Conservation (phyloP, 1,284 basidiomycete species). For the Dichomitus squalens region DNA sequence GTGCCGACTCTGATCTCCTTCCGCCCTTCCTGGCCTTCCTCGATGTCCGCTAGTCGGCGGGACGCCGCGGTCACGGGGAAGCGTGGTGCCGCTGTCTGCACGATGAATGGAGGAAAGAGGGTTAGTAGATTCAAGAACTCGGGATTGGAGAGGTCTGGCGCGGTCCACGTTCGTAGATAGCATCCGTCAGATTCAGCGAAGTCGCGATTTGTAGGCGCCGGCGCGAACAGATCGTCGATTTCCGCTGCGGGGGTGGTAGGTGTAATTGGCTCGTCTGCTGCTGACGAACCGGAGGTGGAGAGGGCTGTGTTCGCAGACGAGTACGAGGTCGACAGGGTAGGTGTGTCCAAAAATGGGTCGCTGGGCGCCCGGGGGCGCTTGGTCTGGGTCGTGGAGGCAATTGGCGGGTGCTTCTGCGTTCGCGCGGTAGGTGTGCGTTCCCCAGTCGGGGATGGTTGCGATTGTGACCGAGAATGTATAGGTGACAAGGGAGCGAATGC, state of each 20-base stretch:
- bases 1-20: constrained; percentile 69
- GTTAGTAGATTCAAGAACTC: constrained; percentile 64
- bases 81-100: constrained; percentile 61
- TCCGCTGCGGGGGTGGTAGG: constrained; percentile 39
- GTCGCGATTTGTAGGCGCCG: constrained; percentile 37
- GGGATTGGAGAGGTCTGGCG: constrained; percentile 67
- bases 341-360: constrained; percentile 78
- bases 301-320: constrained; percentile 48
- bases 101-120: constrained; percentile 71
- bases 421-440: constrained; percentile 36
- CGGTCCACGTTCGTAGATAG: constrained; percentile 68
- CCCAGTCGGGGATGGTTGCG: constrained; percentile 48
- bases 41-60: constrained; percentile 52
- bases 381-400: constrained; percentile 44
- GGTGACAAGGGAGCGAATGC: constrained; percentile 38
- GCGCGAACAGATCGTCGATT: constrained; percentile 37
- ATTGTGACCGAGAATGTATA: constrained; percentile 55
- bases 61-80: constrained; percentile 46
- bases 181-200: constrained; percentile 46
- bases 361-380: constrained; percentile 73
- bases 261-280: constrained; percentile 43
- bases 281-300: constrained; percentile 33
- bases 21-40: constrained; percentile 59
- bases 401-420: constrained; percentile 39
- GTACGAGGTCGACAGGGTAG: constrained; percentile 58